Conservation (phyloP, 148 eudicot genomes). For the Salicornia ramosissima region DNA sequence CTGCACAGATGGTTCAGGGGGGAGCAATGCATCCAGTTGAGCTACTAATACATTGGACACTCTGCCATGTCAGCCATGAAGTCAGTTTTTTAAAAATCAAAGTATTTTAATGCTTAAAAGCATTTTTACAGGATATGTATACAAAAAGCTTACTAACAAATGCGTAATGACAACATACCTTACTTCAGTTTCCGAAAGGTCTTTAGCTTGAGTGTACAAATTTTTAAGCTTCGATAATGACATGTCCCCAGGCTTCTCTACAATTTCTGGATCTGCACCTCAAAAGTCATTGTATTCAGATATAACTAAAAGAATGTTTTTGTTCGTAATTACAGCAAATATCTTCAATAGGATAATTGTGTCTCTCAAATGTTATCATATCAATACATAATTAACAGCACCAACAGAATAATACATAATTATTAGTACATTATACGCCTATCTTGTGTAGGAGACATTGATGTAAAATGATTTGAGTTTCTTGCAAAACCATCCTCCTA, state of each 20-base stretch:
- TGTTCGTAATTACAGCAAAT: too few species aligned
- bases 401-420: too few species aligned
- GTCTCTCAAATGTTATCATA: too few species aligned
- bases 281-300: neutral
- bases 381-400: too few species aligned
- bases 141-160: conserved; percentile 4
- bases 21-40: conserved; percentile 63
- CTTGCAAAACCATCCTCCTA: too few species aligned
- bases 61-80: conserved; percentile 37
- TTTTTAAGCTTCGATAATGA: conserved; percentile 56
- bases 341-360: too few species aligned
- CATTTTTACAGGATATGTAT: neutral
- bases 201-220: conserved; percentile 73
- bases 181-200: conserved; percentile 76
- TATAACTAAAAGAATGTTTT: neutral
- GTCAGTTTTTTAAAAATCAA: conserved; percentile 9
- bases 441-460: neutral
- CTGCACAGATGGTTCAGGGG: conserved; percentile 66
- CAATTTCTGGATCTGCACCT: conserved; percentile 82
- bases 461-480: too few species aligned
- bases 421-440: neutral
- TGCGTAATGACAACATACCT: conserved; percentile 31
- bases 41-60: conserved; percentile 44
- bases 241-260: conserved; percentile 89
- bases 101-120: neutral